These are phyloP conservation scores for Phytopythium vexans DNA, from an alignment of 352 stramenopile species.

Conservation along the genomic window DNA sequence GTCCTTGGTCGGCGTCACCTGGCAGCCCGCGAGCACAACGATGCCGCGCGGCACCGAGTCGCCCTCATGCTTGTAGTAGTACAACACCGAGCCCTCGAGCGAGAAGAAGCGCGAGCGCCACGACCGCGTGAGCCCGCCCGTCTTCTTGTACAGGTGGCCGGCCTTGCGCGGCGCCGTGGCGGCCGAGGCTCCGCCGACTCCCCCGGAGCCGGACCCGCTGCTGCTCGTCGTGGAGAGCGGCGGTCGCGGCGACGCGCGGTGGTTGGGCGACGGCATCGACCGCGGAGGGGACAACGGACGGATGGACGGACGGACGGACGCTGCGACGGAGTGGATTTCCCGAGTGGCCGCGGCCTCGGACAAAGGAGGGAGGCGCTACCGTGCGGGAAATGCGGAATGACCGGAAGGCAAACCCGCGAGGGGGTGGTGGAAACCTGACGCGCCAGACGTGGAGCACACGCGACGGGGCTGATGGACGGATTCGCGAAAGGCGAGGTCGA, in stretches of 20 bases:
- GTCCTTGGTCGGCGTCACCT: slow-evolving; percentile 44
- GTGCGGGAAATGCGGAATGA: no score
- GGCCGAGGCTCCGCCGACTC: slow-evolving; percentile 8
- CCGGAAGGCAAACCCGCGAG: no score
- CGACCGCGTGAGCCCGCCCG: slow-evolving; percentile 33
- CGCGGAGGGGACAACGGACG: not conserved
- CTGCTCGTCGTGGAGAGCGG: slow-evolving; percentile 4
- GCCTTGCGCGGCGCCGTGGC: slow-evolving; percentile 31
- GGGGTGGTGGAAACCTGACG: no score
- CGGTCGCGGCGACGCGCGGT: slow-evolving; percentile 1
- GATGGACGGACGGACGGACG: no score
- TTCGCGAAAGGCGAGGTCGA: no score
- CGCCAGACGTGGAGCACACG: no score
- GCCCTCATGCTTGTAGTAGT: slow-evolving; percentile 73
- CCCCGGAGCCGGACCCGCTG: slow-evolving; percentile 5
- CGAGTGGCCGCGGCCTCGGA: no score
- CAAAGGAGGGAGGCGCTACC: no score
- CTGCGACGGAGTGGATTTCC: no score
- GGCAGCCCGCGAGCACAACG: slow-evolving; percentile 63
- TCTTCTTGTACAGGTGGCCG: slow-evolving; percentile 71
- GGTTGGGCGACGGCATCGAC: slow-evolving; percentile 2
- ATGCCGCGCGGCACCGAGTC: slow-evolving; percentile 56
- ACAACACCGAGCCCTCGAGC: slow-evolving; percentile 61
- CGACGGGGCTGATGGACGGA: no score
- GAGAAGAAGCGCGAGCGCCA: slow-evolving; percentile 71